Conservation (phyloP, 2,329 filamentous ascomycete species). For the Fusarium citri region DNA sequence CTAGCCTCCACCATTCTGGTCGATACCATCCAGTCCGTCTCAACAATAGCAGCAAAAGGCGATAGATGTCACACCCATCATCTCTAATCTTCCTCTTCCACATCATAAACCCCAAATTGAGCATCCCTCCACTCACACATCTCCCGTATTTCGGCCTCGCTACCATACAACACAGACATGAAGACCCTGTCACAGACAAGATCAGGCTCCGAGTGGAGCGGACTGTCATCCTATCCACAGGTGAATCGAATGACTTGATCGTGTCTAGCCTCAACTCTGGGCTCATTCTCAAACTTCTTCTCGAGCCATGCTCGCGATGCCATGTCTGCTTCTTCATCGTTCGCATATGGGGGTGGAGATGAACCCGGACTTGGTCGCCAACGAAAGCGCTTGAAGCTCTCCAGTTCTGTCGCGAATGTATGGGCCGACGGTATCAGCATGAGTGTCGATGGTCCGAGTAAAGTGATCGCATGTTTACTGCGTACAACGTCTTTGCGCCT, state of each 20-base stretch:
- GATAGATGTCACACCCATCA: not conserved
- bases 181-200: not conserved
- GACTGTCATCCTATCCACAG: not conserved
- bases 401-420: not conserved
- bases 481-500: not conserved
- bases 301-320: not conserved
- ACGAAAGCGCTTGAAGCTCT: not conserved
- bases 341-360: not conserved
- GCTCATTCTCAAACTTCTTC: not conserved
- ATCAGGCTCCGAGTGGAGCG: constrained; percentile 7
- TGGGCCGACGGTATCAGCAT: not conserved
- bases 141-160: not conserved
- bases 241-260: constrained; percentile 1
- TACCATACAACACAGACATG: constrained; percentile 4
- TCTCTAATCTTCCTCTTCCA: not conserved
- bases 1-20: not conserved
- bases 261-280: not conserved
- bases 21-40: not conserved
- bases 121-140: not conserved
- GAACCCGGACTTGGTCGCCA: accelerated
- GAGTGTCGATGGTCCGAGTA: constrained; percentile 1
- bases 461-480: not conserved
- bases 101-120: not conserved
- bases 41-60: not conserved
- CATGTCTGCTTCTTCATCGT: not conserved